phyloP scores from a whole-genome alignment of 2,329 filamentous ascomycete genomes.

The Exophiala xenobiotica region DNA sequence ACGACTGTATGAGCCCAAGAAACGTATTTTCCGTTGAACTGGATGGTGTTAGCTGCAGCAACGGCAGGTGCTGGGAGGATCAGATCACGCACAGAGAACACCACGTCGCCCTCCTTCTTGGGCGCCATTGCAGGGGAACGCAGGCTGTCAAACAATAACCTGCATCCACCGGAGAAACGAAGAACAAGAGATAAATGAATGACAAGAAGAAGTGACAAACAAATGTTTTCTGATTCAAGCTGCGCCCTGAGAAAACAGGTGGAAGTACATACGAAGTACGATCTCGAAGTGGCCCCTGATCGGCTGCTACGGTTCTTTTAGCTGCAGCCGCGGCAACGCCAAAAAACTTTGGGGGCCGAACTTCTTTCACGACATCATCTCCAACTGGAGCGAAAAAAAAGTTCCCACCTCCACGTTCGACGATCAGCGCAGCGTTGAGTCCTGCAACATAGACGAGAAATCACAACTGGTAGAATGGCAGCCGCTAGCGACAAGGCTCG shows the following conservation, averaged over 20 bases:
- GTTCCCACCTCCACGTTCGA: background rate
- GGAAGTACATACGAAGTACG: no score
- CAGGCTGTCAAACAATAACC: slow-evolving; percentile 15
- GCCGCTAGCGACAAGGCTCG: slow-evolving; percentile 89
- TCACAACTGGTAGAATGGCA: slow-evolving; percentile 60
- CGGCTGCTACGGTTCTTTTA: no score
- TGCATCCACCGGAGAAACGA: slow-evolving; percentile 13
- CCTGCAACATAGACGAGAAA: background rate
- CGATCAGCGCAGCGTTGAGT: background rate
- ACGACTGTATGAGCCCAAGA: slow-evolving; percentile 81
- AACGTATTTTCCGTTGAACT: slow-evolving; percentile 85
- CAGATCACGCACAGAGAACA: slow-evolving; percentile 54
- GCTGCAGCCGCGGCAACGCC: background rate
- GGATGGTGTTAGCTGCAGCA: slow-evolving; percentile 29
- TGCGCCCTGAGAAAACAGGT: slow-evolving; percentile 9
- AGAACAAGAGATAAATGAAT: slow-evolving; percentile 20
- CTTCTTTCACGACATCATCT: background rate
- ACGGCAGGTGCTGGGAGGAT: slow-evolving; percentile 12
- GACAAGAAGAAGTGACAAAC: slow-evolving; percentile 15
- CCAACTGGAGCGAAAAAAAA: slow-evolving; percentile 5
- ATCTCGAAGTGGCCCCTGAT: slow-evolving; percentile 3
- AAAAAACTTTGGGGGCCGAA: background rate
- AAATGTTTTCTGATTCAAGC: slow-evolving; percentile 8
- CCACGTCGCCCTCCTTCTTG: slow-evolving; percentile 63
- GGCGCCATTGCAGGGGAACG: slow-evolving; percentile 52